Conservation (phyloP, 371 early-diverging fungal species). For the Syncephalastrum contaminatum region DNA sequence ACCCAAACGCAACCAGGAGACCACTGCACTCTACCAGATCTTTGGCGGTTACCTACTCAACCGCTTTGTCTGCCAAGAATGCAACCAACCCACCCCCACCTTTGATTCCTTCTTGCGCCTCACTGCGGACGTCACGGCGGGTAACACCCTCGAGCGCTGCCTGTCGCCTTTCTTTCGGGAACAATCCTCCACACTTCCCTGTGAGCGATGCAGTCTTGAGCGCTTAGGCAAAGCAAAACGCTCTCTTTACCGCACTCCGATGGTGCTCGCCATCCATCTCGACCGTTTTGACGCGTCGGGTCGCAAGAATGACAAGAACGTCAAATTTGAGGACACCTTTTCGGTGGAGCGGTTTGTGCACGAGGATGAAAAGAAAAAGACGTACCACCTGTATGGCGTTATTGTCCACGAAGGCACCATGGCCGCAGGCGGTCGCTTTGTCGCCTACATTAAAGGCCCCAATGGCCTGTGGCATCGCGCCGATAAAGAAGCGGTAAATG, state of each 20-base stretch:
- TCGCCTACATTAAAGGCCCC: constrained; percentile 74
- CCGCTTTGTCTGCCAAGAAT: constrained; percentile 66
- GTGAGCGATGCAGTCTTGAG: constrained; percentile 61
- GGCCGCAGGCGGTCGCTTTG: constrained; percentile 80
- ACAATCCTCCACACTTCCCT: constrained; percentile 8
- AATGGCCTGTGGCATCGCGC: constrained; percentile 84
- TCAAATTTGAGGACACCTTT: constrained; percentile 46
- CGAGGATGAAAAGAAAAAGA: constrained; percentile 32
- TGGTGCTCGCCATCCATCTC: constrained; percentile 70
- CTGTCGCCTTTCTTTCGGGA: constrained; percentile 25
- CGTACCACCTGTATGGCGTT: constrained; percentile 71
- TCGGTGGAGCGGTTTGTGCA: constrained; percentile 37
- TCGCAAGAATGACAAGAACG: constrained; percentile 41
- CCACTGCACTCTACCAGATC: constrained; percentile 75
- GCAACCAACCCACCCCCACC: constrained; percentile 66
- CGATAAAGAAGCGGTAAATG: constrained; percentile 72
- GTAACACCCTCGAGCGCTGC: constrained; percentile 55
- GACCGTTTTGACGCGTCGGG: constrained; percentile 79
- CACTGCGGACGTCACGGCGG: constrained; percentile 67
- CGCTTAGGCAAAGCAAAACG: constrained; percentile 48
- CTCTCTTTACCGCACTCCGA: constrained; percentile 70
- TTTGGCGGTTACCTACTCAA: constrained; percentile 84
- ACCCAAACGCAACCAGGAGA: constrained; percentile 61
- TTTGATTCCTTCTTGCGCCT: constrained; percentile 75
- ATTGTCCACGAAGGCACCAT: constrained; percentile 80